Percentiles rank a stretch among this genome's conserved stretches.
Evolutionary conservation across 352 stramenopile species (phyloP).

Genomic region (Blastocystis sp.): DNA sequence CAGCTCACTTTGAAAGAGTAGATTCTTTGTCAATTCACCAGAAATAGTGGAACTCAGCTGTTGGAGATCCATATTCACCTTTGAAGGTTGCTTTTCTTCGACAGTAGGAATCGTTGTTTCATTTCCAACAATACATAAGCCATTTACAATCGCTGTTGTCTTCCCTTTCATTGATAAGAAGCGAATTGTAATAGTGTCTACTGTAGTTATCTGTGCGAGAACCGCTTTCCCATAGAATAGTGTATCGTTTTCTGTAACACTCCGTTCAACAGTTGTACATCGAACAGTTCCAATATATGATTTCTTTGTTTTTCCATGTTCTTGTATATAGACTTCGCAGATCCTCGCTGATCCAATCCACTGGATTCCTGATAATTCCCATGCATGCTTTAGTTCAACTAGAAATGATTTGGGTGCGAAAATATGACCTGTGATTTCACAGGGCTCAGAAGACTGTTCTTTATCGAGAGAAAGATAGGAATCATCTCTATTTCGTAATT

Average conservation of each 20-base stretch:
- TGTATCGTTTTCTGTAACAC: background rate
- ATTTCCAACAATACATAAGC: background rate
- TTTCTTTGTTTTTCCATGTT: background rate
- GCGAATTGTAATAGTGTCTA: background rate
- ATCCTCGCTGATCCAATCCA: conserved; percentile 34
- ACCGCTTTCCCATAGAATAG: background rate
- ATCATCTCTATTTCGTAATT: background rate
- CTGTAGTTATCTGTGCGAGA: background rate
- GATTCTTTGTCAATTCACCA: background rate
- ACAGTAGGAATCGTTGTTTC: background rate
- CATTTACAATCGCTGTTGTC: background rate
- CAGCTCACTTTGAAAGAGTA: background rate
- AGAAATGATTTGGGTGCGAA: background rate
- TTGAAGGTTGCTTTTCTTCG: background rate
- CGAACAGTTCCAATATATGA: conserved; percentile 37
- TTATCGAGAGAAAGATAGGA: background rate
- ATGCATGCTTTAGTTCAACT: background rate
- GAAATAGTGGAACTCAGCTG: background rate
- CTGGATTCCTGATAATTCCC: background rate
- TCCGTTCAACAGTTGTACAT: background rate
- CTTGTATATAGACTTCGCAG: conserved; percentile 33
- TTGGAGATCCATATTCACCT: background rate
- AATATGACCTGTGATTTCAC: background rate
- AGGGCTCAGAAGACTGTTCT: background rate
- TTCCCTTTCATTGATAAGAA: conserved; percentile 35